phyloP scores from a whole-genome alignment of 345 rosid species.

The Linum lewisii region DNA sequence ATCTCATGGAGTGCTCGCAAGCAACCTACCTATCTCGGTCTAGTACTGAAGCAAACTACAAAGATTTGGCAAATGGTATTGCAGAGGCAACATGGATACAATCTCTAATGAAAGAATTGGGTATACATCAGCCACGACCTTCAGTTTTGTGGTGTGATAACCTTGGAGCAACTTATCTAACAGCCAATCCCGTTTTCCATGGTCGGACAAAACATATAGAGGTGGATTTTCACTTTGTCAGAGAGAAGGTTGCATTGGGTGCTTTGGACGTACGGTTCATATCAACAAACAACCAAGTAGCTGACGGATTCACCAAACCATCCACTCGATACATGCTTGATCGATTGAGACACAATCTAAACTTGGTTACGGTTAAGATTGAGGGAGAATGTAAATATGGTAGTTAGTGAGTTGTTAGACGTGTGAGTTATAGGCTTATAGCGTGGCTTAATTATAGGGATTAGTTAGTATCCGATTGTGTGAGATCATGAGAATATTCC shows the following conservation, averaged over 20 bases:
- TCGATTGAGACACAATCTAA: no score
- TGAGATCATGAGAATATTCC: no score
- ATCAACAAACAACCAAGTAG: neutral
- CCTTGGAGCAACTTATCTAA: constrained; percentile 1
- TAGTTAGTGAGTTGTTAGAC: no score
- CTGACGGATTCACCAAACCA: constrained; percentile 3
- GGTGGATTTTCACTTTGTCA: constrained; percentile 3
- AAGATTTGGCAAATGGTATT: neutral
- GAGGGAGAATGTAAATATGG: no score
- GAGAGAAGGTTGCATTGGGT: neutral
- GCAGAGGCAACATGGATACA: neutral
- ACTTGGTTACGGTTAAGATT: no score
- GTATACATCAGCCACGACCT: no score
- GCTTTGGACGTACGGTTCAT: neutral
- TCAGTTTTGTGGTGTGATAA: constrained; percentile 10
- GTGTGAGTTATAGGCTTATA: no score
- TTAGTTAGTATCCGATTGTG: no score
- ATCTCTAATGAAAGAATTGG: neutral
- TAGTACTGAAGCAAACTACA: neutral
- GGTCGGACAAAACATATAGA: constrained; percentile 3
- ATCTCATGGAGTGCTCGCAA: constrained; percentile 3
- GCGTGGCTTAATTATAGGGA: no score
- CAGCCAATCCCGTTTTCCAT: constrained; percentile 4
- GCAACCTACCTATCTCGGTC: neutral
- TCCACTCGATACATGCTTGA: no score